Evolutionary conservation across 2,329 filamentous ascomycete genomes (phyloP).

Genomic region (Trichoderma koningiopsis): DNA sequence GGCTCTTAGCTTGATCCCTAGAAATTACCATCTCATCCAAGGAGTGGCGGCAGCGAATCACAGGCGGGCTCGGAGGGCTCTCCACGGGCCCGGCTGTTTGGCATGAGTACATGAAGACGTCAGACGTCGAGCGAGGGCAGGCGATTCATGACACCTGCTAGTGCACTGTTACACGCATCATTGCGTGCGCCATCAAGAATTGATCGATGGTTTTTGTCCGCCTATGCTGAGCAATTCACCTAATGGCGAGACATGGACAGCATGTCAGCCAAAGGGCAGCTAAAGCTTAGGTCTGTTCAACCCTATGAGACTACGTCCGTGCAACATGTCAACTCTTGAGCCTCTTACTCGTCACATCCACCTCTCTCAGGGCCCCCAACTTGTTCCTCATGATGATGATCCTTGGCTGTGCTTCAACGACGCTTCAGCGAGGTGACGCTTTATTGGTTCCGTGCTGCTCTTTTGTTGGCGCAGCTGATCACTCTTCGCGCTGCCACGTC

Average conservation of each 20-base stretch:
- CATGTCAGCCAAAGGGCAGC: neutral
- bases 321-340: constrained; percentile 19
- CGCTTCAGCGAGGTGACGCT: constrained; percentile 9
- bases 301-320: constrained; percentile 12
- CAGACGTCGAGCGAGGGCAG: neutral
- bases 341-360: constrained; percentile 22
- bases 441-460: constrained; percentile 20
- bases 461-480: constrained; percentile 25
- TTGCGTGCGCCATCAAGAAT: constrained; percentile 1
- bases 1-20: neutral
- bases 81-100: neutral
- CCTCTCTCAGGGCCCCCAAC: neutral
- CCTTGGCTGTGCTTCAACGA: constrained; percentile 20
- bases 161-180: constrained; percentile 13
- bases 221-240: neutral
- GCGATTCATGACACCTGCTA: constrained; percentile 18
- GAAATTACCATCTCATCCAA: neutral
- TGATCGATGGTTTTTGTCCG: neutral
- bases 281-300: constrained; percentile 8
- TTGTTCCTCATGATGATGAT: constrained; percentile 21
- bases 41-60: constrained; percentile 11
- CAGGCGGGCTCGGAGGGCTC: neutral
- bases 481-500: constrained; percentile 27
- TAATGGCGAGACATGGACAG: neutral
- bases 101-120: constrained; percentile 14